Conservation (phyloP, 192 early-diverging fungal genomes). For the Glomus cerebriforme region DNA sequence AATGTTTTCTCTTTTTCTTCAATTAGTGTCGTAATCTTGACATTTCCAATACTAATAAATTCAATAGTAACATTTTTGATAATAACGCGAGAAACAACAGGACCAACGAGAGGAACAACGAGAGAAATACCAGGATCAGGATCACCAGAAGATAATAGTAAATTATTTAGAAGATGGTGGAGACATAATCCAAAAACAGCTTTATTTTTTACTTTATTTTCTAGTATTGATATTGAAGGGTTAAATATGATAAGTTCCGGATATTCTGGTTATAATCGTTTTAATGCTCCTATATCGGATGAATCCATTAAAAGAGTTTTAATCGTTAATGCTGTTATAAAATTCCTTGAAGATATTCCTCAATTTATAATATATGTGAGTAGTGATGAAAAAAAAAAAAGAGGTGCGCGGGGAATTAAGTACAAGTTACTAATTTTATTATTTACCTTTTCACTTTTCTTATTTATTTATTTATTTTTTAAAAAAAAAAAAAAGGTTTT, state of each 20-base stretch:
- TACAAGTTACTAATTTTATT: too few relatives aligned
- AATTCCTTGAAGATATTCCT: neutral
- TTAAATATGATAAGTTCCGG: neutral
- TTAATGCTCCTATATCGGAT: neutral
- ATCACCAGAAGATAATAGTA: too few relatives aligned
- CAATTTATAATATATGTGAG: neutral
- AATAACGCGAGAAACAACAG: neutral
- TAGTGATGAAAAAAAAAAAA: too few relatives aligned
- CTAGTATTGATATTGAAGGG: neutral
- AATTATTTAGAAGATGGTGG: neutral
- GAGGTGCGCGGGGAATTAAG: too few relatives aligned
- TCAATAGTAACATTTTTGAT: neutral
- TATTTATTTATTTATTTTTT: too few relatives aligned
- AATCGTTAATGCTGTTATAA: neutral
- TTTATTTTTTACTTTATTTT: neutral
- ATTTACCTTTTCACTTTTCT: too few relatives aligned
- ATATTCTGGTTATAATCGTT: neutral
- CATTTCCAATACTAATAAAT: neutral
- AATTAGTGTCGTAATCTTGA: neutral
- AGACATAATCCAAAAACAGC: neutral
- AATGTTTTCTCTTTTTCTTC: neutral
- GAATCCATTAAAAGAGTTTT: neutral
- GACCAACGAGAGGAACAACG: neutral
- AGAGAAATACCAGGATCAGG: too few relatives aligned
- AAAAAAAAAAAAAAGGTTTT: too few relatives aligned